Evolutionary conservation across 2,329 filamentous ascomycete genomes (phyloP).

Genomic region (Penicillium nordicum): DNA sequence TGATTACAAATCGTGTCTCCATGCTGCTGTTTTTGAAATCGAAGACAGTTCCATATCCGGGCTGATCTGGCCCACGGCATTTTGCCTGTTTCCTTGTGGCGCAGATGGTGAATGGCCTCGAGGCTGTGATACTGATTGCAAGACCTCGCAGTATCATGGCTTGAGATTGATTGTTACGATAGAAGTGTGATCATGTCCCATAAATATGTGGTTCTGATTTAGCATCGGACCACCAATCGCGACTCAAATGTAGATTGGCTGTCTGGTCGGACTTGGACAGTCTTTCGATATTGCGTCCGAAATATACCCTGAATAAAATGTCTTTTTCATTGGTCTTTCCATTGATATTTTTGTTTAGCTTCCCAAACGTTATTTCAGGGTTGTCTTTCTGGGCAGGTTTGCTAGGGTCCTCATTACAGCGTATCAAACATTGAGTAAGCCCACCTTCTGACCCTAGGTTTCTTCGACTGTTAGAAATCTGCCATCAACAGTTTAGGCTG

Average conservation of each 20-base stretch:
- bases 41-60: constrained; percentile 15
- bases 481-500: background rate
- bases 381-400: background rate
- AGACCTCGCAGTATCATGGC: background rate
- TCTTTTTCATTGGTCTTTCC: constrained; percentile 4
- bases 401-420: background rate
- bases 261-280: background rate
- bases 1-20: constrained; percentile 10
- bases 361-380: background rate
- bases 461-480: background rate
- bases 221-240: constrained; percentile 2
- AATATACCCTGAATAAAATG: constrained; percentile 21
- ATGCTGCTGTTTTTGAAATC: constrained; percentile 10
- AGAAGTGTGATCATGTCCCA: background rate
- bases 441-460: background rate
- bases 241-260: constrained; percentile 3
- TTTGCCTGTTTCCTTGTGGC: constrained; percentile 1
- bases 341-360: background rate
- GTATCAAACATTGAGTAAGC: background rate
- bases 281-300: background rate
- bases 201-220: constrained; percentile 6
- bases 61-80: constrained; percentile 19
- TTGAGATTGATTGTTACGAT: background rate
- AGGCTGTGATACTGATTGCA: background rate
- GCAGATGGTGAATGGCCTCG: constrained; percentile 1